Base-by-base conservation (phyloP, 768 basidiomycete species). In the Russula sp. region DNA sequence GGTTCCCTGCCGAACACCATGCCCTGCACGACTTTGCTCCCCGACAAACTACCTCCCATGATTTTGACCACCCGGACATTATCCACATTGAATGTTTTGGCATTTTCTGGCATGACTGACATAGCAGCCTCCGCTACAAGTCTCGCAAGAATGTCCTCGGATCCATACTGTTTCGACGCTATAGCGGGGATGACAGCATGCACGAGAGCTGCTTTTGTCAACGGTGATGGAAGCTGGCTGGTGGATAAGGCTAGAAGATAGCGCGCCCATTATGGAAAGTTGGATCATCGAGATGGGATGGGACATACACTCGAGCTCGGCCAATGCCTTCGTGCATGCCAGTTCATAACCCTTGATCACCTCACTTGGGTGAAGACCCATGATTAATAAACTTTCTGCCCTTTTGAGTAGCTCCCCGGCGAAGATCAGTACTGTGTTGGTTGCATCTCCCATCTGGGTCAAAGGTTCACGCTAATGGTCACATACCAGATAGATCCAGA, bases 1-100 rank as follows among this genome's bases (percentile, higher is more conserved):
- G 97, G 92, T 75, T 97, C 94, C 51, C 94, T 82, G 42, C 93
- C 93, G 67, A 98, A 98, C 0, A 99, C 97, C 97, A 99, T 99
- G 55, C 97, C 97, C 67, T 90, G 84, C 6, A 99, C 89, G 6
- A 99, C 95, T 60, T 81, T 84, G 75, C 94, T 96, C 27, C 80
- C 82, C 4, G 85, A 74, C n/a, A 99, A 76, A 70, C 82, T 89
- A 37, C 97, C 92, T 60, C 97, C 97, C 85, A 99, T 88, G 65
- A 99, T 98, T 77, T 98, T 99, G 70, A 99, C 97, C 31, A 99
- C 96, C 10, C 97, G 86, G 0, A 99, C 91, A 69, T 94, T 95
- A 75, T 99, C 97, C 34, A 98, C 94, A 75, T 97, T 98, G 84
- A 98, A 99, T 75, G 92, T 87, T 72, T 88, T 88, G 8, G 85